phyloP scores from a whole-genome alignment of 768 basidiomycete species.

The Kwoniella sp. region DNA sequence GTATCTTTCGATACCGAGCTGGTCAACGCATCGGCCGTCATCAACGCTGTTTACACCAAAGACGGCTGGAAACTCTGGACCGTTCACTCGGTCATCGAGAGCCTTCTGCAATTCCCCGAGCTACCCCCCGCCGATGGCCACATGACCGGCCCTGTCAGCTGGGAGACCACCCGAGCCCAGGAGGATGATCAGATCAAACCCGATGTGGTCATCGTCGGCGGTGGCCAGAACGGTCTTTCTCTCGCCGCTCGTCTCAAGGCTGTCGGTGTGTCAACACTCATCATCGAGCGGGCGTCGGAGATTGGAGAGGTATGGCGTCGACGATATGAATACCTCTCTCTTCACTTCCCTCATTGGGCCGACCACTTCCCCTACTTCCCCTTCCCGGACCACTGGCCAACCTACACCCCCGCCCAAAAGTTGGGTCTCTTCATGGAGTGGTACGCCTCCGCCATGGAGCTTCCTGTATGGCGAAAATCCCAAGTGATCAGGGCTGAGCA shows the following conservation, averaged over 20 bases:
- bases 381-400: conserved; percentile 44
- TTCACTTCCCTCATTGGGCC: conserved; percentile 52
- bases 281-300: conserved; percentile 56
- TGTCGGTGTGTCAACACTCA: conserved; percentile 57
- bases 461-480: conserved; percentile 13
- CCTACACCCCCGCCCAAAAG: conserved; percentile 43
- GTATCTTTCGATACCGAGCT: conserved; percentile 58
- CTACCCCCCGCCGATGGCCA: conserved; percentile 8
- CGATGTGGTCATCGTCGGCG: conserved; percentile 22
- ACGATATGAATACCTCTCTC: conserved; percentile 63
- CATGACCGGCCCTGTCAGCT: conserved; percentile 10
- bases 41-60: conserved; percentile 57
- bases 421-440: conserved; percentile 46
- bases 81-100: conserved; percentile 59
- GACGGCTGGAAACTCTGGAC: conserved; percentile 60
- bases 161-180: conserved; percentile 9
- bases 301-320: conserved; percentile 45
- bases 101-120: conserved; percentile 57
- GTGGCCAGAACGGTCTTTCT: conserved; percentile 54
- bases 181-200: conserved; percentile 9
- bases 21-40: conserved; percentile 58
- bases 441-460: conserved; percentile 22
- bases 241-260: conserved; percentile 62
- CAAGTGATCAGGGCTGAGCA: conserved; percentile 6
- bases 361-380: conserved; percentile 54